Base-by-base conservation (phyloP, 768 basidiomycete species). In the Ramaria sp. region DNA sequence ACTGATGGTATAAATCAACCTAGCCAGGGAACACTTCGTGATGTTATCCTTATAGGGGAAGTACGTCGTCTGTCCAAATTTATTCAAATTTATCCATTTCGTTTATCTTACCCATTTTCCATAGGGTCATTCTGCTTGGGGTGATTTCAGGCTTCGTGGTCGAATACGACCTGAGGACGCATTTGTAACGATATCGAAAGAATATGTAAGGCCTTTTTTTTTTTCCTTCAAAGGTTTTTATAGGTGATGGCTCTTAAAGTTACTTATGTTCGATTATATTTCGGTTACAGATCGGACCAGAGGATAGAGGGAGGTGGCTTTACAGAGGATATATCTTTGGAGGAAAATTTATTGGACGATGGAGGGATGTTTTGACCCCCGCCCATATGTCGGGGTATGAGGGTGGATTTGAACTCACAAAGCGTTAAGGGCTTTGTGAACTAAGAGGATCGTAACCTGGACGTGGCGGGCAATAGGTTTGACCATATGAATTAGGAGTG, bases 91-190 rank as follows among this genome's bases (percentile, higher is more conserved):
- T 9, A n/a, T 5, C 5, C 47, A 18, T 27, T 16, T 8, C 32
- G 25, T 42, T 49, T 38, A 36, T n/a, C n/a, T n/a, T n/a, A n/a
- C n/a, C n/a, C 42, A 24, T 43, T 52, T 18, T 18, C 13, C n/a
- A 18, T 56, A 90, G 87, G 89, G 90, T 4, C 91, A 93, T 67
- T 93, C 90, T 7, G 82, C 88, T 13, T 94, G 90, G 90, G 90
- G 91, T 22, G 82, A 88, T 59, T 94, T 92, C 68, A 82, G 75
- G 56, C 66, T 94, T 24, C 69, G 83, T 3, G 90, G 91, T 36
- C 78, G 90, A 16, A 76, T 94, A n/a, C 72, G 91, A 54, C 78
- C 83, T 15, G 80, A 77, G 61, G 90, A 93, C 64, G 90, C 90
- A 7, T 78, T 89, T 59, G 73, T 93, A 49, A 86, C 78, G 58